Percentiles rank a stretch among this genome's conserved stretches.
Evolutionary conservation across 1,284 basidiomycete genomes (phyloP).

Genomic region (Sanghuangporus baumii): DNA sequence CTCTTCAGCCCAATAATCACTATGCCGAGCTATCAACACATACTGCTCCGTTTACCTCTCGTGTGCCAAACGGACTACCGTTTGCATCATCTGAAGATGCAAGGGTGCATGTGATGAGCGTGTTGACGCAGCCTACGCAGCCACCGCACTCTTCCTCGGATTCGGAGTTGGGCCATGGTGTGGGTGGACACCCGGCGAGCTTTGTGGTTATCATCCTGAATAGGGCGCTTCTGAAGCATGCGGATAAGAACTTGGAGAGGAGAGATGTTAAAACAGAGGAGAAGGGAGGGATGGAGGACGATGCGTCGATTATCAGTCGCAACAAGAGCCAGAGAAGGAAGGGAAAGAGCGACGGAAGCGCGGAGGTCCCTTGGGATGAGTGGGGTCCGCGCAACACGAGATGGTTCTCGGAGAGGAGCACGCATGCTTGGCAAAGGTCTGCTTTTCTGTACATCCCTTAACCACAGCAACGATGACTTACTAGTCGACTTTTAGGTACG

Average conservation of each 20-base stretch:
- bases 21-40: conserved; percentile 11
- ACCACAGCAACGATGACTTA: not conserved
- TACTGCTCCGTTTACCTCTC: conserved; percentile 33
- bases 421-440: conserved; percentile 37
- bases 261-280: not conserved
- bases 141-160: conserved; percentile 11
- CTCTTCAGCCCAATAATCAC: conserved; percentile 7
- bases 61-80: conserved; percentile 25
- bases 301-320: conserved; percentile 16
- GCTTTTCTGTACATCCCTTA: conserved; percentile 3
- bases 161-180: conserved; percentile 2
- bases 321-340: not conserved
- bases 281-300: not conserved
- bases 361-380: conserved; percentile 30
- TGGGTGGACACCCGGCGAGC: conserved; percentile 5
- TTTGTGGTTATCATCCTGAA: conserved; percentile 12
- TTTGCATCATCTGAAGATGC: conserved; percentile 35
- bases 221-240: conserved; percentile 8
- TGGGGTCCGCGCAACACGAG: conserved; percentile 43
- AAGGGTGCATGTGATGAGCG: conserved; percentile 40
- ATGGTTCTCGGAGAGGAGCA: conserved; percentile 28
- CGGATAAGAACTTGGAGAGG: not conserved
- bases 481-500: conserved; percentile 31
- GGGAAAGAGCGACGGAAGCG: not conserved
- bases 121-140: conserved; percentile 20